Evolutionary conservation across 2,329 filamentous ascomycete species (phyloP), one percentile per base, ranked within the genome.

Genomic region (Talaromyces islandicus): DNA sequence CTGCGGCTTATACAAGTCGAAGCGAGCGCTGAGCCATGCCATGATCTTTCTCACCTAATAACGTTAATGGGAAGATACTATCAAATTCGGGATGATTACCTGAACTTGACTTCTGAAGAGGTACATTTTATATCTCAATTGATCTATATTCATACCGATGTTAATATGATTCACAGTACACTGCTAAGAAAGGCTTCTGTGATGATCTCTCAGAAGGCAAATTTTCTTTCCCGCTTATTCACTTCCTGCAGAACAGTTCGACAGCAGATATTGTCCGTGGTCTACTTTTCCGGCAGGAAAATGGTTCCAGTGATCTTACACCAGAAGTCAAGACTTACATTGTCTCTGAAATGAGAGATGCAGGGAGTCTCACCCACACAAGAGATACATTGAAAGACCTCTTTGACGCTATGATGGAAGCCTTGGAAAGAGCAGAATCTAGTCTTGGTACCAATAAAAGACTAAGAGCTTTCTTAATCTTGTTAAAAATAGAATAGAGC

Each of bases 171-270:
- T 2, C n/a, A 30, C 29, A 70, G 69, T 78, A 78, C 56, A 67
- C 72, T 1, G 62, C 64, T 0, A 64, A 72, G 35, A 78, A 78
- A 60, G 76, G 77, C 0, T 75, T 76, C 58, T 73, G 70, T 58
- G 76, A 78, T 41, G 77, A 79, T 59, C 65, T 79, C 0, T 72
- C 74, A 25, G 76, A 79, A 63, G 76, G 77, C 0, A 79, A 80
- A 63, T 72, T 69, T 61, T 76, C 74, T 0, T 69, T 77, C n/a
- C 68, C 73, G 6, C 43, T 67, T 6, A 59, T 66, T 46, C 62
- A 63, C 17, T n/a, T 30, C 17, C 41, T 57, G 14, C 32, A 57
- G 21, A 41, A 57, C 30, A 29, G 25, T 53, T 60, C 14, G 27
- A 58, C 4, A 30, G 48, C 10, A 21, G 3, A 11, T 27, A 35